Conservation (phyloP, 495 filamentous ascomycete genomes). For the Venustampulla echinocandica region DNA sequence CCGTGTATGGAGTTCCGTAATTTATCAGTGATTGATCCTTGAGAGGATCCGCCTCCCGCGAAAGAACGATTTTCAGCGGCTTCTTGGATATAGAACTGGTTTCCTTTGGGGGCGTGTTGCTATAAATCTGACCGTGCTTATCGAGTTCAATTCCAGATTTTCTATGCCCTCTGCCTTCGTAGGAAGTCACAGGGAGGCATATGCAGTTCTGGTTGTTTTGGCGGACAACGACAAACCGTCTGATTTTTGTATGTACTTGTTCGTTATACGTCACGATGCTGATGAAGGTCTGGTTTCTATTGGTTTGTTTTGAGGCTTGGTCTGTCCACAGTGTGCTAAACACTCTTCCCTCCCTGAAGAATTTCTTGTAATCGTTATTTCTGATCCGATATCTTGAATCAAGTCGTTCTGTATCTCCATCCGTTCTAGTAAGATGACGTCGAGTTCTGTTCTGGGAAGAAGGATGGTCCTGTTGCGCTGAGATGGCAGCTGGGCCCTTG, state of each 20-base stretch:
- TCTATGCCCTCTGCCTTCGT: constrained; percentile 4
- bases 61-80: constrained; percentile 8
- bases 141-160: constrained; percentile 11
- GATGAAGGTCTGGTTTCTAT: constrained; percentile 7
- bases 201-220: constrained; percentile 4
- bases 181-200: constrained; percentile 17
- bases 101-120: not conserved
- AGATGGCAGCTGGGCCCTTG: not conserved
- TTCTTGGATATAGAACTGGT: constrained; percentile 1
- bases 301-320: not conserved
- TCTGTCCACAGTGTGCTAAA: constrained; percentile 21
- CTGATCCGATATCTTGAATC: constrained; percentile 12
- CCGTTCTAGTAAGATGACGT: constrained; percentile 6
- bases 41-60: not conserved
- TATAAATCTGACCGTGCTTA: constrained; percentile 19
- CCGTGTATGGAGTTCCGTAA: constrained; percentile 16
- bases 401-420: constrained; percentile 6
- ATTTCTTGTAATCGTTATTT: constrained; percentile 14
- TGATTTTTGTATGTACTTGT: constrained; percentile 15
- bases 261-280: constrained; percentile 7
- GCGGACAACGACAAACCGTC: constrained; percentile 19
- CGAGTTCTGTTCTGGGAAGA: not conserved
- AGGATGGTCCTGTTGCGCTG: not conserved
- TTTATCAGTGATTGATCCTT: constrained; percentile 13
- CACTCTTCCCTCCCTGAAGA: constrained; percentile 14